These are phyloP conservation scores for Pseudopyricularia javanii DNA, from an alignment of 2,329 filamentous ascomycete species.

Conservation along the genomic window DNA sequence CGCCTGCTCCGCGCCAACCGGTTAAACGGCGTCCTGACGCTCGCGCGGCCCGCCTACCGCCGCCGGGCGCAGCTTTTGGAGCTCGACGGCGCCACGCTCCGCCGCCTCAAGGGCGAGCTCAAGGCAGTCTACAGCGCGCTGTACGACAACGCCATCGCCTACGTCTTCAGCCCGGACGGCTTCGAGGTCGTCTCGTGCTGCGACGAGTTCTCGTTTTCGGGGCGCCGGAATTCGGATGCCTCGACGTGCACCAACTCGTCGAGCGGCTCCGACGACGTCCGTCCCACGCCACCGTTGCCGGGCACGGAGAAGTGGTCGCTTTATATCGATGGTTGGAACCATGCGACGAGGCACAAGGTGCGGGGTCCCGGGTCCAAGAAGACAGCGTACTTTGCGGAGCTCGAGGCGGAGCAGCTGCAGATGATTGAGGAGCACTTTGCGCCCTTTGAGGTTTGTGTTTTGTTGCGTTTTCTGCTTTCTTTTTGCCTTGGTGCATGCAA, in stretches of 20 bases:
- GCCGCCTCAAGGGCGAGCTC: constrained; percentile 1
- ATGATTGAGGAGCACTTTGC: constrained; percentile 1
- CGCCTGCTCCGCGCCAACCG: constrained; percentile 2
- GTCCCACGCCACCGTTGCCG: background rate
- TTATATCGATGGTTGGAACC: constrained; percentile 2
- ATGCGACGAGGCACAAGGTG: constrained; percentile 2
- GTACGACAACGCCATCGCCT: constrained; percentile 3
- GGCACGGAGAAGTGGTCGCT: background rate
- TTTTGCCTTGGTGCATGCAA: background rate
- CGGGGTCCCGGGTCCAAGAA: constrained; percentile 1
- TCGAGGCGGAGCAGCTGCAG: constrained; percentile 3
- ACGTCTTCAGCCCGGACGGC: constrained; percentile 1
- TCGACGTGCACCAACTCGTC: background rate
- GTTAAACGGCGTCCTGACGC: constrained; percentile 1
- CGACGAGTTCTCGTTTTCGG: too few species aligned
- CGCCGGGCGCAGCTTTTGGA: background rate
- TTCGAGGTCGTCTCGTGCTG: constrained; percentile 1
- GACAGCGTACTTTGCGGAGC: constrained; percentile 3
- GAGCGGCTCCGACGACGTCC: background rate
- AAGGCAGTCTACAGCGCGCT: background rate
- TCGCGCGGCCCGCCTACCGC: background rate
- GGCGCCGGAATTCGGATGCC: background rate
- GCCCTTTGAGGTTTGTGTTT: background rate
- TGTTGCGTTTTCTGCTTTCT: background rate
- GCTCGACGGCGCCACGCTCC: background rate